Evolutionary conservation across 805 yeast genomes (phyloP), one percentile per base, ranked within the genome.

Genomic region (Schwanniomyces polymorphus): DNA sequence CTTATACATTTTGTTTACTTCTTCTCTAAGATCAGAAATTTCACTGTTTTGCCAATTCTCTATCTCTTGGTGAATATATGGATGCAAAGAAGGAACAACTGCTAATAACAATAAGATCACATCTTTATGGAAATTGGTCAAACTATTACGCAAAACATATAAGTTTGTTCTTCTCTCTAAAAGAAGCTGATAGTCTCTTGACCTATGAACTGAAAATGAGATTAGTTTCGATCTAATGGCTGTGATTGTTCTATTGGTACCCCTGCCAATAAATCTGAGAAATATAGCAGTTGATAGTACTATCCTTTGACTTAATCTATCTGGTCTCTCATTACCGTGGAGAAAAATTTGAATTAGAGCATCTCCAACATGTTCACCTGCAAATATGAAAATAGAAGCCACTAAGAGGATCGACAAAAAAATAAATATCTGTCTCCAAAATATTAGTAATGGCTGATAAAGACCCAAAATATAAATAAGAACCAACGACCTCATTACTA

Each of bases 171-270:
- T 45, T n/a, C 43, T 38, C 27, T 27, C 37, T 14, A 58, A 38
- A 10, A 59, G 45, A 21, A 45, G 46, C 31, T 63, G 63, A 48
- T 54, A 64, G 27, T 63, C 70, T 21, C 65, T 44, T 9, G 55
- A 51, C 42, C 70, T 48, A 8, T 35, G 38, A 3, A 64, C 59
- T 5, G 51, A 52, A 25, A 46, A 29, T 5, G 21, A 21, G 7
- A 60, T 45, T 11, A 60, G 23, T 21, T 50, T 54, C 14, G 46
- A 43, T 18, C 43, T 41, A 6, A 56, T 16, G 18, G n/a, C 6
- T 12, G 57, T 45, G 48, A 58, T 53, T 27, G 46, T 55, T 26
- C 51, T 55, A 38, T 62, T 63, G 49, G 71, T 67, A 52, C 55
- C 47, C 41, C 53, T 49, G 39, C 57, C 49, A 44, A 50, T 54